Conservation (phyloP, 495 filamentous ascomycete species). For the Aspergillus conjunctus region DNA sequence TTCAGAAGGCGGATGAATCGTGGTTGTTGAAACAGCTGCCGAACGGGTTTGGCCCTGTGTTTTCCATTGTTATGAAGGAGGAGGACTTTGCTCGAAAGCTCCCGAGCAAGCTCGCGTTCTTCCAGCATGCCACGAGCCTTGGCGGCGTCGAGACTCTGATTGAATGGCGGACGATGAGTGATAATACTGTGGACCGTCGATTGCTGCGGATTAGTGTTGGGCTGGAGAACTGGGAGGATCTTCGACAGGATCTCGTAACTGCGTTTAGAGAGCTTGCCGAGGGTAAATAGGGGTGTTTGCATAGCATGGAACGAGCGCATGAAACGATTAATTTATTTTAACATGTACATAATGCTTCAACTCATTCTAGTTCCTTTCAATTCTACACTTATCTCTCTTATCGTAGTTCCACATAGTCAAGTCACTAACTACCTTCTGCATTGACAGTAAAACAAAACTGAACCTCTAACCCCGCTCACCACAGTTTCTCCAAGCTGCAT, state of each 20-base stretch:
- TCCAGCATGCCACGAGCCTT: slow-evolving; percentile 93
- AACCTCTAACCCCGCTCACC: too few relatives aligned
- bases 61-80: slow-evolving; percentile 66
- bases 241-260: slow-evolving; percentile 71
- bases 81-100: slow-evolving; percentile 63
- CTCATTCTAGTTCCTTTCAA: too few relatives aligned
- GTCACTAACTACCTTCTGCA: too few relatives aligned
- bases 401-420: too few relatives aligned
- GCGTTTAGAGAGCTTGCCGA: slow-evolving; percentile 54
- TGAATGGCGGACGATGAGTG: slow-evolving; percentile 71
- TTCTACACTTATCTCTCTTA: too few relatives aligned
- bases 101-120: slow-evolving; percentile 76
- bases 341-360: neutral
- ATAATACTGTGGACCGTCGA: slow-evolving; percentile 68
- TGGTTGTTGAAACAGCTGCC: slow-evolving; percentile 94
- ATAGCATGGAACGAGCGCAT: neutral
- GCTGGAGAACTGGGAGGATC: slow-evolving; percentile 83
- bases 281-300: slow-evolving; percentile 14
- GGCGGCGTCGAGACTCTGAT: slow-evolving; percentile 94
- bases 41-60: slow-evolving; percentile 85
- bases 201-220: slow-evolving; percentile 84
- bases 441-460: too few relatives aligned
- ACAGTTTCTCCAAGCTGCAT: neutral
- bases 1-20: slow-evolving; percentile 64
- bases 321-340: neutral